These are phyloP conservation scores for Collybia sp. DNA, from an alignment of 768 basidiomycete species.

Conservation along the genomic window DNA sequence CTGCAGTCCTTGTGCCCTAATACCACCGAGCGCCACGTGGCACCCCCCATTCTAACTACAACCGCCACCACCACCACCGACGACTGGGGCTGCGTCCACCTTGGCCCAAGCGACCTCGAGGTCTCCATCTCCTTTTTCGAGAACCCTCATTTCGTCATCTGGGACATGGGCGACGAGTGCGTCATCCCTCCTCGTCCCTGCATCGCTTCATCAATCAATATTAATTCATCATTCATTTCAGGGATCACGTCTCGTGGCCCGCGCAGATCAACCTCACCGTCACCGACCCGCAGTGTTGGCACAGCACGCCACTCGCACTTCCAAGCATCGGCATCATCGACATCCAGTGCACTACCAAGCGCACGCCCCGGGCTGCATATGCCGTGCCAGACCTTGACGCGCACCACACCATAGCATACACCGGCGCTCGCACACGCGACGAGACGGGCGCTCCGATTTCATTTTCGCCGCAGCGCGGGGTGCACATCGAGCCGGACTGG, in stretches of 20 bases:
- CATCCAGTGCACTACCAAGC: conserved; percentile 22
- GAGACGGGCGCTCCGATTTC: conserved; percentile 8
- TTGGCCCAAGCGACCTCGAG: conserved; percentile 21
- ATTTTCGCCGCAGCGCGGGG: conserved; percentile 9
- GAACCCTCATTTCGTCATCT: conserved; percentile 27
- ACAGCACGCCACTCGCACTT: conserved; percentile 21
- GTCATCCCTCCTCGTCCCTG: conserved; percentile 7
- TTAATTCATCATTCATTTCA: conserved; percentile 1
- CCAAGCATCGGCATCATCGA: conserved; percentile 28
- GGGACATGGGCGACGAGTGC: conserved; percentile 29
- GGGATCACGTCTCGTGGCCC: conserved; percentile 61
- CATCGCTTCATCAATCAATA: background rate
- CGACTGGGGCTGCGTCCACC: conserved; percentile 17
- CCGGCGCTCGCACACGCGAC: conserved; percentile 11
- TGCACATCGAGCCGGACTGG: conserved; percentile 27
- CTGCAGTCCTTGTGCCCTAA: background rate
- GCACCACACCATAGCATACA: conserved; percentile 5
- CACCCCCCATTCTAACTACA: too few relatives aligned
- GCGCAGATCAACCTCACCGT: conserved; percentile 29
- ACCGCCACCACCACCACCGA: conserved; percentile 12
- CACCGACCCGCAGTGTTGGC: conserved; percentile 23
- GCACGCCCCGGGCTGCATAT: conserved; percentile 10
- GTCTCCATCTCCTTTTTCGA: conserved; percentile 22
- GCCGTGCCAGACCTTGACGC: conserved; percentile 11
- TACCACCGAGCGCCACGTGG: background rate